Evolutionary conservation across 2,329 filamentous ascomycete genomes (phyloP), one percentile per base, ranked within the genome.

Genomic region (Colletotrichum higginsianum): DNA sequence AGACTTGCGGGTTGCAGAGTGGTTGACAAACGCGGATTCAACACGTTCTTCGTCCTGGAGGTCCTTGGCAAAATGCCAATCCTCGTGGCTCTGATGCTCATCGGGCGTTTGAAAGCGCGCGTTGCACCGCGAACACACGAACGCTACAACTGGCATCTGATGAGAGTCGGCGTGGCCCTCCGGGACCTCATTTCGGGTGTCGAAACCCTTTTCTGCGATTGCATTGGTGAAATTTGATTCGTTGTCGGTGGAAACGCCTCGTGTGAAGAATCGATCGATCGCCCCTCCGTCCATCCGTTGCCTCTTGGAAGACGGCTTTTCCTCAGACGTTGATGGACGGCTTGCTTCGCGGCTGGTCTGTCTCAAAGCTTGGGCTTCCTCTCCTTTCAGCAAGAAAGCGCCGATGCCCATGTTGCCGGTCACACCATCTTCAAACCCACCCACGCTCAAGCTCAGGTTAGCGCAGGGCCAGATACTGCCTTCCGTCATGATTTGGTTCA

Each of bases 11-110:
- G 77, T 79, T 75, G 79, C 69, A 74, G 77, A 73, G 70, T 79
- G 79, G 65, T 80, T 81, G 75, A 78, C 85, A 80, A 86, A 85
- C 84, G 80, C 77, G 72, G 80, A 77, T 70, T 75, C 84, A 81
- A 82, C 85, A 86, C 87, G 86, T 83, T 92, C 88, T 68, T 86
- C 81, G 2, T 91, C 88, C 74, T 95, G 92, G 40, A 99, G 86
- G 76, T 96, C 93, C 82, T 93, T 94, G 56, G 96, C 96, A 82
- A 98, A 92, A 82, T 99, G 96, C 92, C 95, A 98, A 80, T 99
- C 96, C 65, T 92, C 86, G 80, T 99, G 96, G 82, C 93, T 95
- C 75, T 91, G 88, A 57, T 90, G 79, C 75, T 88, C 87, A 67
- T 92, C 89, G 35, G 84, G 78, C 49, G 86, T 84, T 15, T 86